Evolutionary conservation across 768 basidiomycete genomes (phyloP), one percentile per base, ranked within the genome.

Genomic region (Pleurotus eryngii): DNA sequence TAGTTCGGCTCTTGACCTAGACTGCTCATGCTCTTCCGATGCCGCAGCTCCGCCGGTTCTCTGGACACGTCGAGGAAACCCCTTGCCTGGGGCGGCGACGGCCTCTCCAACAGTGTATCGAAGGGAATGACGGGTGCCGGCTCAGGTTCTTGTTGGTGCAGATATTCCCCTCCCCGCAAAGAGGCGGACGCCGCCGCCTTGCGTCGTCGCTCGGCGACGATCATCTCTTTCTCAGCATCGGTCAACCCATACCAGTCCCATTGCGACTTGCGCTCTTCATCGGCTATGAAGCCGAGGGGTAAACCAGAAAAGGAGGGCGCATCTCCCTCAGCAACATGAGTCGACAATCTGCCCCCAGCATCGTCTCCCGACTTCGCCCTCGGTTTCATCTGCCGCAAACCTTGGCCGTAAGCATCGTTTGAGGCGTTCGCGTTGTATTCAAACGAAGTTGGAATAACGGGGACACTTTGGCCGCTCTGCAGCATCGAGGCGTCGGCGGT

Each of bases 231-330:
- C 39, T 54, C 38, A 15, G 39, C 39, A 15, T 54, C 51, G 11
- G 17, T 40, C n/a, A 54, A 39, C 8, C 51, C 51, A 22, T 54
- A 54, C 51, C 51, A 54, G 7, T 54, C 51, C 37, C 39, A 54
- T 11, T 35, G 51, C 39, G 51, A 54, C 5, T 11, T 17, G n/a
- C 15, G n/a, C 14, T 45, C 35, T 2, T 54, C 37, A 12, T 17
- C 24, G 12, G 15, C 51, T 18, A 54, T 39, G 24, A 54, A 54
- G 15, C 51, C 51, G 12, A 17, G 38, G n/a, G 51, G 51, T 5
- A 54, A 37, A 4, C 51, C 39, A 8, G 37, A 35, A n/a, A 5
- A 30, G 8, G 46, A 14, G 5, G 46, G 27, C 2, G 22, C 20
- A 17, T 20, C n/a, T 11, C 14, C 22, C 6, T 20, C n/a, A 0